Percentiles rank a stretch among this genome's conserved stretches.
These are phyloP conservation scores for Prunus yedoensis DNA, from an alignment of 331 rosid genomes.

Conservation along the genomic window DNA sequence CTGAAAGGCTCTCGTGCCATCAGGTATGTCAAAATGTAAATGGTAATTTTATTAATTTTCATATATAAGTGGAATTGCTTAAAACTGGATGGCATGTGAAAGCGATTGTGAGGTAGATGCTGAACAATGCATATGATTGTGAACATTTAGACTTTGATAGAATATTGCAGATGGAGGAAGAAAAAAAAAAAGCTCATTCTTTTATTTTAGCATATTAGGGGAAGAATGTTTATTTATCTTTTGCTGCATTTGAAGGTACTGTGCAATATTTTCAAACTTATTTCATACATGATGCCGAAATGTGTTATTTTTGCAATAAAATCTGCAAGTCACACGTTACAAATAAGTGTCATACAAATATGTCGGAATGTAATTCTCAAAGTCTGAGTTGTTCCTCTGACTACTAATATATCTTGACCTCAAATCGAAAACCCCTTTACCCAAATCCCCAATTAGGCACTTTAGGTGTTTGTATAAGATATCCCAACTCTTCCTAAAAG, in stretches of 20 bases:
- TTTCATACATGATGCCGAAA: not conserved
- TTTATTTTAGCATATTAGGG: not conserved
- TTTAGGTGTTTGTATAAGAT: not conserved
- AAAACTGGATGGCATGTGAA: not conserved
- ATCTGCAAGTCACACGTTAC: not conserved
- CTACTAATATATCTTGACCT: not conserved
- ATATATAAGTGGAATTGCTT: conserved; percentile 15
- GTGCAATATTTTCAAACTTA: not conserved
- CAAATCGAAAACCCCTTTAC: too few relatives aligned
- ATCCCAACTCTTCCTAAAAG: conserved; percentile 17
- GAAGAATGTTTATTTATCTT: not conserved
- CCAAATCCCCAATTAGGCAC: not conserved
- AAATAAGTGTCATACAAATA: not conserved
- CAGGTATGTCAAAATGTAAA: conserved; percentile 51
- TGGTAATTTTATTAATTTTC: not conserved
- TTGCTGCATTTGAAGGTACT: not conserved
- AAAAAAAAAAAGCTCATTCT: not conserved
- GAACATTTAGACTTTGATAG: not conserved
- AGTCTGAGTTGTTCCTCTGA: conserved; percentile 6
- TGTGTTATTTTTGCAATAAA: not conserved
- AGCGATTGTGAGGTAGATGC: not conserved
- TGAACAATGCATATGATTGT: not conserved
- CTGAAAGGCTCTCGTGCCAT: conserved; percentile 75
- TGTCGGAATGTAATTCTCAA: not conserved
- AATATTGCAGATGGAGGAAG: not conserved